Evolutionary conservation across 192 early-diverging fungal genomes (phyloP).

Genomic region (Allomyces macrogynus): DNA sequence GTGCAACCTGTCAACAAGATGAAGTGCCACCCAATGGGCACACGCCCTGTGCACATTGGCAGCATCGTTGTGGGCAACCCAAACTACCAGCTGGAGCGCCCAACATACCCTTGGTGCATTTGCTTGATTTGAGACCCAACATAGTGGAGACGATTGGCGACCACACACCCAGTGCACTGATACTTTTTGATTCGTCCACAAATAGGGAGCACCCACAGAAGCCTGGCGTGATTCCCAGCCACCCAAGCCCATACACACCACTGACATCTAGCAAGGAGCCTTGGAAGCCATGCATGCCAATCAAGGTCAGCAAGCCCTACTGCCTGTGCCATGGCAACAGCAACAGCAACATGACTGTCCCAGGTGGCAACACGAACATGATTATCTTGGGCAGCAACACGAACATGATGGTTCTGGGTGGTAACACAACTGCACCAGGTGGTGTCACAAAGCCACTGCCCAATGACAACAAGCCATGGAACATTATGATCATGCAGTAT

Average conservation of each 20-base stretch:
- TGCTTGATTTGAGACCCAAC: neutral
- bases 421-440: too few species aligned
- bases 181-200: neutral
- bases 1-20: neutral
- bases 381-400: too few species aligned
- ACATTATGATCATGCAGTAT: neutral
- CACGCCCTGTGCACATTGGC: neutral
- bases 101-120: neutral
- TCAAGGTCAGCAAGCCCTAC: neutral
- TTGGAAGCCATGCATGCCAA: neutral
- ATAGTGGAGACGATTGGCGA: too few species aligned
- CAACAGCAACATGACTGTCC: neutral
- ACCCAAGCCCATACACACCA: neutral
- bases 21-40: neutral
- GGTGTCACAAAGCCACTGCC: neutral
- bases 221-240: neutral
- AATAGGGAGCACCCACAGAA: neutral
- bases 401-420: too few species aligned
- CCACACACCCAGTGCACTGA: neutral
- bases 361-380: neutral
- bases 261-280: neutral
- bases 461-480: slow-evolving; percentile 1
- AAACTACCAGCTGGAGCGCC: neutral
- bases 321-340: neutral
- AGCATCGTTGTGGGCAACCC: neutral